These are phyloP conservation scores for Eutrema heterophyllum DNA, from an alignment of 345 rosid species.

Conservation along the genomic window DNA sequence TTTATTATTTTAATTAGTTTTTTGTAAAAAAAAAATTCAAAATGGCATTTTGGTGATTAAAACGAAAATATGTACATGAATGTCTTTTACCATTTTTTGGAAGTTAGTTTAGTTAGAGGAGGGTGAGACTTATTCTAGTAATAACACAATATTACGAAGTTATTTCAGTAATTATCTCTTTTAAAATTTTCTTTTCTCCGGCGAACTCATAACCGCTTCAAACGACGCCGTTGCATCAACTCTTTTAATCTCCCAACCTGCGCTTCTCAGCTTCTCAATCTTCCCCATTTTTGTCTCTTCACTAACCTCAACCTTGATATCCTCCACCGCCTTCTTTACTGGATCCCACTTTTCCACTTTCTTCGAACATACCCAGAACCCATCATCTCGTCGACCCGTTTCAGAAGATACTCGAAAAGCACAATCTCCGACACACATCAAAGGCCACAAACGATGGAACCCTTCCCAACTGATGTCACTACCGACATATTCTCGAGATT, in stretches of 20 bases:
- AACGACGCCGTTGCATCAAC: constrained; percentile 85
- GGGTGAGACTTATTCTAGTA: too few species aligned
- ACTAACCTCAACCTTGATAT: constrained; percentile 69
- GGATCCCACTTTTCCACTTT: constrained; percentile 20
- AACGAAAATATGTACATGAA: too few species aligned
- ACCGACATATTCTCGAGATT: background rate
- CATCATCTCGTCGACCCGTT: constrained; percentile 89
- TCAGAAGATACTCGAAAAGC: constrained; percentile 53
- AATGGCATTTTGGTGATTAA: too few species aligned
- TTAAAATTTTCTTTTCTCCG: constrained; percentile 13
- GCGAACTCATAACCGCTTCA: constrained; percentile 20
- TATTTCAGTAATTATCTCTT: too few species aligned
- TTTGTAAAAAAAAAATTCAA: too few species aligned
- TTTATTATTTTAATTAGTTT: too few species aligned
- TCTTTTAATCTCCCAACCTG: constrained; percentile 68
- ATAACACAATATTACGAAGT: too few species aligned
- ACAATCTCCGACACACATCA: constrained; percentile 54
- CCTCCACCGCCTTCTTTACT: constrained; percentile 42
- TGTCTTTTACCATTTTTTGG: too few species aligned
- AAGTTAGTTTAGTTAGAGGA: too few species aligned
- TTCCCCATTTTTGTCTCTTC: constrained; percentile 58
- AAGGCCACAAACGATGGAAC: too few species aligned
- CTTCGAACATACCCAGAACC: constrained; percentile 82
- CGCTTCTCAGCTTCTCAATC: constrained; percentile 47
- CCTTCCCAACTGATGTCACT: background rate